Base-by-base conservation (phyloP, 2,329 filamentous ascomycete species). In the Xylaria sp. region DNA sequence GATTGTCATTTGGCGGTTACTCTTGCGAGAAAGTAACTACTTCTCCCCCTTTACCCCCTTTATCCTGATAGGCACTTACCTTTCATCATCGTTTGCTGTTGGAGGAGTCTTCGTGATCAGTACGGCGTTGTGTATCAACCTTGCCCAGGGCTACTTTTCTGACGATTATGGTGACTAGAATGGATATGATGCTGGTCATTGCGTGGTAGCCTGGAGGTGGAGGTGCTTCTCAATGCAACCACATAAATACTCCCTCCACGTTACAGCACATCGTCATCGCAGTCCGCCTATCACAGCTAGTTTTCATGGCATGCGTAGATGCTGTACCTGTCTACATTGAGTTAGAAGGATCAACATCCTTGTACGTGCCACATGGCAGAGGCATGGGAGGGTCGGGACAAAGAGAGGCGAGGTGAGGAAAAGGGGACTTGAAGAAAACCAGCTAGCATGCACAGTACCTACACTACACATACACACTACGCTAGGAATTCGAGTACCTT, bases 291-390 rank as follows among this genome's bases (percentile, higher is more conserved):
- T 69, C 67, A 60, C 7, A 62, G 54, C 17, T 33, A 4, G 53
- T 23, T 31, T 31, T 11, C 10, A 23, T 26, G 36, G 33, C 40
- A 48, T 58, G 62, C 40, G 51, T 48, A 61, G 65, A 56, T 59
- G 60, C 60, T 57, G 61, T 60, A 49, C 40, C 57, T 59, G 33
- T 65, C 56, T 46, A 54, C 56, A 38, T 62, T 31, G 49, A 53
- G 60, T 28, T 38, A 36, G 44, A 44, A 61, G 68, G 68, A 70
- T 63, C 36, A 7, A 2, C 1, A 67, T 69, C 68, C 67, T 53
- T 70, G 61, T 38, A 31, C 57, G 61, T 38, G 36, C 57, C 68
- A 70, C 68, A 70, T 70, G 68, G 68, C 68, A 61, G 51, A 65
- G 65, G 40, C 61, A 58, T 67, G 60, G 67, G 63, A 63, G 49